Evolutionary conservation across 768 basidiomycete genomes (phyloP).

Genomic region (Agrocybe praecox): DNA sequence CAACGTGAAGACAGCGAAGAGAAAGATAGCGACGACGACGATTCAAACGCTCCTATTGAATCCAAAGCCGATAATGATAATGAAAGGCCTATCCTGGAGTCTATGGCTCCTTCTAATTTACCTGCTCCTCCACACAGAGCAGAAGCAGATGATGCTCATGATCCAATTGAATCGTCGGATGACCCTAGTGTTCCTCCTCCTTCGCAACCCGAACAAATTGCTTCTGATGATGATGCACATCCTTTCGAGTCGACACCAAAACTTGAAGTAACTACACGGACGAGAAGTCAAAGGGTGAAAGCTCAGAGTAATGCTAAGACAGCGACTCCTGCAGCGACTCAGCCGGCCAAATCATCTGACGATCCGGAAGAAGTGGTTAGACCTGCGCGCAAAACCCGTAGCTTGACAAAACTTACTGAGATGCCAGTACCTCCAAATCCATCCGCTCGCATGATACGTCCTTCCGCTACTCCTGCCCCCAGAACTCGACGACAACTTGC

Average conservation of each 20-base stretch:
- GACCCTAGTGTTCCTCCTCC: slow-evolving; percentile 9
- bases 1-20: background rate
- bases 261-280: slow-evolving; percentile 8
- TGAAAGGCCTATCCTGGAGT: background rate
- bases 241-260: slow-evolving; percentile 18
- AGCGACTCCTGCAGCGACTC: background rate
- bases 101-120: background rate
- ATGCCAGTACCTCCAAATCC: slow-evolving; percentile 23
- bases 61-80: slow-evolving; percentile 4
- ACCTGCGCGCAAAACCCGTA: slow-evolving; percentile 8
- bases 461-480: slow-evolving; percentile 4
- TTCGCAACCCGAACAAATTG: slow-evolving; percentile 20
- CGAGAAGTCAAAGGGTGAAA: slow-evolving; percentile 20
- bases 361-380: slow-evolving; percentile 1
- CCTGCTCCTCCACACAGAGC: background rate
- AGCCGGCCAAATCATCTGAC: background rate
- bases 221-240: slow-evolving; percentile 13
- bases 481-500: slow-evolving; percentile 7
- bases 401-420: slow-evolving; percentile 21
- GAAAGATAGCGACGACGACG: slow-evolving; percentile 2
- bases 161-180: slow-evolving; percentile 49
- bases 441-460: slow-evolving; percentile 12
- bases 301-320: background rate
- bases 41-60: slow-evolving; percentile 13
- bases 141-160: slow-evolving; percentile 18